Evolutionary conservation across 106 monocot genomes (phyloP).

Genomic region (Amphibolis antarctica): DNA sequence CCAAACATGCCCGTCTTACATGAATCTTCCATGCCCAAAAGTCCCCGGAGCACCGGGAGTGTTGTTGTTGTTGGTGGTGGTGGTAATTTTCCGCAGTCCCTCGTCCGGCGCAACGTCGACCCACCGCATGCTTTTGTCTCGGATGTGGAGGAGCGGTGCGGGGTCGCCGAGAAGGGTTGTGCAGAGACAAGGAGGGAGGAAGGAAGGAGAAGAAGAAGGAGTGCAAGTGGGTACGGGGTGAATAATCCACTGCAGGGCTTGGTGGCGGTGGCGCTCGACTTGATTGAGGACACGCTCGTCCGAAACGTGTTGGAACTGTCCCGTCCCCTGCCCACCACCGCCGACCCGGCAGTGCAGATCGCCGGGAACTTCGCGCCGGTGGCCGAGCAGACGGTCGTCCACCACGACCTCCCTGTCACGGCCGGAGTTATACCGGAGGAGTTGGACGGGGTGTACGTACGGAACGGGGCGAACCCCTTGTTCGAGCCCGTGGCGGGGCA

Average conservation of each 20-base stretch:
- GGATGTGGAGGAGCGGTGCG: too few relatives aligned
- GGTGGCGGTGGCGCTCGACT: conserved; percentile 2
- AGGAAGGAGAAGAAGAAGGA: too few relatives aligned
- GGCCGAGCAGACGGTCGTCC: conserved; percentile 6
- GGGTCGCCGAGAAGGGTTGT: too few relatives aligned
- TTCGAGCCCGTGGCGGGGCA: conserved; percentile 28
- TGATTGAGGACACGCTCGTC: conserved; percentile 1
- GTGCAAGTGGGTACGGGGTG: too few relatives aligned
- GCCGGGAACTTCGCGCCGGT: conserved; percentile 38
- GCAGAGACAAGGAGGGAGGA: too few relatives aligned
- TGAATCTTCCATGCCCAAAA: too few relatives aligned
- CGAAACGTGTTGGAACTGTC: background rate
- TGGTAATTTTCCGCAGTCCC: too few relatives aligned
- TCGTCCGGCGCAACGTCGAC: too few relatives aligned
- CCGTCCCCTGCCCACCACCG: conserved; percentile 6
- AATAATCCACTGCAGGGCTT: conserved; percentile 2
- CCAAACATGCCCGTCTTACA: too few relatives aligned
- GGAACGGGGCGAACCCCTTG: conserved; percentile 34
- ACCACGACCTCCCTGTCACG: conserved; percentile 11
- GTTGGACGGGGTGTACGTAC: conserved; percentile 28
- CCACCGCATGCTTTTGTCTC: too few relatives aligned
- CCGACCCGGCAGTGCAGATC: conserved; percentile 31
- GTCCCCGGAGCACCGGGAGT: too few relatives aligned
- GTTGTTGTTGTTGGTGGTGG: too few relatives aligned
- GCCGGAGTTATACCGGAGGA: conserved; percentile 13